These are phyloP conservation scores for Penicillium atrosanguineum DNA, from an alignment of 495 filamentous ascomycete genomes.

Conservation along the genomic window DNA sequence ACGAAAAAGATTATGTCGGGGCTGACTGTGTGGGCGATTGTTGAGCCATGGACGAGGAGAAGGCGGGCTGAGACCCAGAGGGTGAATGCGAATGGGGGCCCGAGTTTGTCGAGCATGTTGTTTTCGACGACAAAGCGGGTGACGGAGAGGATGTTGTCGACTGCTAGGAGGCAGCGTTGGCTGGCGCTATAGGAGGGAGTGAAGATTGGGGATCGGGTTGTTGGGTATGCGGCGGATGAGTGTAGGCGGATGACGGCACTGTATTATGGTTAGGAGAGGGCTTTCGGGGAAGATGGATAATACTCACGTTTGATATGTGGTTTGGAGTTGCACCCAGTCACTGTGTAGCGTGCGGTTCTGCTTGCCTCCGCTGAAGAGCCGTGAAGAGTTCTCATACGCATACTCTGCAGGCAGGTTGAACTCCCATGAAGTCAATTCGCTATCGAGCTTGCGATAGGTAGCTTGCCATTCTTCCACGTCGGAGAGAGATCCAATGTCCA, in stretches of 20 bases:
- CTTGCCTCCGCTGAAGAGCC: constrained; percentile 63
- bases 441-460: constrained; percentile 80
- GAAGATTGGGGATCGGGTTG: constrained; percentile 80
- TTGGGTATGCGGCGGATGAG: constrained; percentile 90
- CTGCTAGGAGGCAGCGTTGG: constrained; percentile 75
- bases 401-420: constrained; percentile 78
- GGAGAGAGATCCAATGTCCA: constrained; percentile 77
- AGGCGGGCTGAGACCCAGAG: constrained; percentile 89
- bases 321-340: constrained; percentile 88
- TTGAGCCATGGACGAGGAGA: constrained; percentile 81
- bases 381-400: constrained; percentile 65
- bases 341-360: constrained; percentile 65
- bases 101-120: constrained; percentile 72
- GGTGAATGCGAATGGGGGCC: constrained; percentile 84
- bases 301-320: constrained; percentile 67
- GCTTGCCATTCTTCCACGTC: constrained; percentile 88
- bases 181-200: constrained; percentile 78
- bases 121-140: constrained; percentile 71
- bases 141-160: constrained; percentile 77
- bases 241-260: constrained; percentile 85
- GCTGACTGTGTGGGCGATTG: constrained; percentile 76
- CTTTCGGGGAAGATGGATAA: background rate
- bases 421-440: constrained; percentile 74
- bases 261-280: constrained; percentile 19
- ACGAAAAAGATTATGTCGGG: constrained; percentile 77